Evolutionary conservation across 106 monocot species (phyloP).

Genomic region (Allium sativum): DNA sequence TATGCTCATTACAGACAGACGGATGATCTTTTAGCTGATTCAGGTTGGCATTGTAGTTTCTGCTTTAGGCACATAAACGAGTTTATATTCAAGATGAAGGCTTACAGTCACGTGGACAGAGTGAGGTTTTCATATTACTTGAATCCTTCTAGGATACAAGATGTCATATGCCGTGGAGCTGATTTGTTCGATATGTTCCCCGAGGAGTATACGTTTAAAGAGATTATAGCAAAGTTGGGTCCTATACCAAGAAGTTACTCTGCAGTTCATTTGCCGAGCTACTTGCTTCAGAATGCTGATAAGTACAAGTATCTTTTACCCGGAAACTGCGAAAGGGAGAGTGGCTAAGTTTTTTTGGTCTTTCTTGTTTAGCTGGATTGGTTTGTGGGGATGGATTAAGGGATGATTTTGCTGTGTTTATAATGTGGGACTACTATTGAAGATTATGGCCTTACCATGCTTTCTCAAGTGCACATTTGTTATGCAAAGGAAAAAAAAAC

Average conservation of each 20-base stretch:
- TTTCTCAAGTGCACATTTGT: slow-evolving; percentile 8
- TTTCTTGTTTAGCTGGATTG: neutral
- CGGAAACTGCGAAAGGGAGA: slow-evolving; percentile 65
- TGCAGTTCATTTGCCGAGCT: slow-evolving; percentile 56
- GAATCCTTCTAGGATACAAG: slow-evolving; percentile 66
- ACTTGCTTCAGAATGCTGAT: slow-evolving; percentile 47
- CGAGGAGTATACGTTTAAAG: slow-evolving; percentile 80
- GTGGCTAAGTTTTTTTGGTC: slow-evolving; percentile 21
- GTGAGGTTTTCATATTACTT: slow-evolving; percentile 57
- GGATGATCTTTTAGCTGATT: slow-evolving; percentile 63
- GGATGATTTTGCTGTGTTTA: slow-evolving; percentile 20
- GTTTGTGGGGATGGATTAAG: neutral
- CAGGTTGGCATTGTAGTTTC: slow-evolving; percentile 95
- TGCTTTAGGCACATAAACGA: slow-evolving; percentile 70
- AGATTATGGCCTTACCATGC: slow-evolving; percentile 8
- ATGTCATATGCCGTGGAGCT: slow-evolving; percentile 64
- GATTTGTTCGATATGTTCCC: slow-evolving; percentile 95
- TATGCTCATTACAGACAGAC: slow-evolving; percentile 81
- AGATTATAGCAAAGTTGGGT: slow-evolving; percentile 74
- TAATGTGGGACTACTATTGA: slow-evolving; percentile 6
- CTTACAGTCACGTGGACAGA: slow-evolving; percentile 81
- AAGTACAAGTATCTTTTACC: slow-evolving; percentile 56
- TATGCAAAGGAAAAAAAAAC: slow-evolving; percentile 6
- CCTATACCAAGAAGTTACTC: slow-evolving; percentile 59
- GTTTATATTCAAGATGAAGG: slow-evolving; percentile 84